A percentile compares a stretch with the other conserved stretches of the same genome.
Evolutionary conservation across 768 basidiomycete species (phyloP).

Genomic region (Tulasnella sp.): DNA sequence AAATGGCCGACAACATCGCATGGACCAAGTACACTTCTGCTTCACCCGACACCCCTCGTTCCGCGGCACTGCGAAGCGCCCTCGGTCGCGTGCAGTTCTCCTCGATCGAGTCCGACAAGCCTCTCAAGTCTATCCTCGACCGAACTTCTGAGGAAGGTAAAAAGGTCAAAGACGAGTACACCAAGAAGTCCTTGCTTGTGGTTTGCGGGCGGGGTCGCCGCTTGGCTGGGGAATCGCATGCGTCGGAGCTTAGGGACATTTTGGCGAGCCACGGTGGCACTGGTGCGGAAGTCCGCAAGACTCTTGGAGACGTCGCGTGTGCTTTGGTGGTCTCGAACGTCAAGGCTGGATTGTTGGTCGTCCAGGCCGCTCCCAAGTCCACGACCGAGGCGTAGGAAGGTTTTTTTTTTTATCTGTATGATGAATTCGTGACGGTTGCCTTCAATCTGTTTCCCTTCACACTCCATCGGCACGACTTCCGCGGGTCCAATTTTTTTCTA

Average conservation of each 20-base stretch:
- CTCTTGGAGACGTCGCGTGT: slow-evolving; percentile 44
- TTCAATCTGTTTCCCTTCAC: not conserved
- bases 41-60: slow-evolving; percentile 34
- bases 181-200: slow-evolving; percentile 54
- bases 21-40: slow-evolving; percentile 61
- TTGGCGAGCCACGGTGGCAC: slow-evolving; percentile 37
- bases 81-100: slow-evolving; percentile 63
- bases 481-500: not conserved
- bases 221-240: slow-evolving; percentile 58
- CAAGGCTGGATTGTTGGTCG: slow-evolving; percentile 13
- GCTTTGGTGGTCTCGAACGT: slow-evolving; percentile 37
- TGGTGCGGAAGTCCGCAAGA: slow-evolving; percentile 42
- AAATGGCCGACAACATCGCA: slow-evolving; percentile 76
- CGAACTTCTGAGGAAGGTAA: slow-evolving; percentile 38
- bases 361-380: slow-evolving; percentile 17
- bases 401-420: not conserved
- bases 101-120: slow-evolving; percentile 48
- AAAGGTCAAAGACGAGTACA: slow-evolving; percentile 29
- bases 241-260: slow-evolving; percentile 50
- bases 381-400: slow-evolving; percentile 9
- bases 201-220: slow-evolving; percentile 71
- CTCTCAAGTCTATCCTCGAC: slow-evolving; percentile 56
- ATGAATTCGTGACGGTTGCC: not conserved
- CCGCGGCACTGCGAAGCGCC: slow-evolving; percentile 42
- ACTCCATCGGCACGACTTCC: not conserved